Conservation (phyloP, 1,139 yeast genomes). For the Lodderomyces elongisporus region DNA sequence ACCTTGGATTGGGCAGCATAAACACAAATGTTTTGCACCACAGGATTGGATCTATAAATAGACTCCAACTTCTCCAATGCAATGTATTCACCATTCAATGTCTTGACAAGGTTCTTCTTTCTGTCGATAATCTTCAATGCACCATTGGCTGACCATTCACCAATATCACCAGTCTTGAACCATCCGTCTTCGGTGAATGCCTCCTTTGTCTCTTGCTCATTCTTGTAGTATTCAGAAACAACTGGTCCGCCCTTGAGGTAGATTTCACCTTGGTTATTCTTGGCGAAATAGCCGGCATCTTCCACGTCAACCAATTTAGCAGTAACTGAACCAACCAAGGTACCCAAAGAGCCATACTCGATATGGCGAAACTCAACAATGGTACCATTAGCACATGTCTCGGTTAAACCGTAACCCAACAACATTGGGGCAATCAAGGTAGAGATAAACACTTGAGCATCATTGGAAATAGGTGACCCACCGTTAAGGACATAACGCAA, state of each 20-base stretch:
- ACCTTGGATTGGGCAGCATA: slow-evolving; percentile 85
- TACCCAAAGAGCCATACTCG: slow-evolving; percentile 76
- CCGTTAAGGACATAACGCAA: slow-evolving; percentile 76
- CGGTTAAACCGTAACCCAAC: slow-evolving; percentile 95
- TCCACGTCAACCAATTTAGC: slow-evolving; percentile 87
- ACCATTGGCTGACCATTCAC: slow-evolving; percentile 84
- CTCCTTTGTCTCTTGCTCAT: slow-evolving; percentile 71
- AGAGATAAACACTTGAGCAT: slow-evolving; percentile 81
- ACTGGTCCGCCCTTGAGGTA: slow-evolving; percentile 73
- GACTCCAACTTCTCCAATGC: slow-evolving; percentile 93
- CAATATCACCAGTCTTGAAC: slow-evolving; percentile 97
- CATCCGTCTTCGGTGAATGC: slow-evolving; percentile 85
- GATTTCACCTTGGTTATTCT: slow-evolving; percentile 90
- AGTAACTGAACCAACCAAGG: slow-evolving; percentile 76
- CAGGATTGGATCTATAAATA: slow-evolving; percentile 74
- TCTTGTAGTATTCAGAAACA: slow-evolving; percentile 73
- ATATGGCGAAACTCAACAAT: slow-evolving; percentile 61
- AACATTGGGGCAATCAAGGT: slow-evolving; percentile 82
- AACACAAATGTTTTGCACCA: slow-evolving; percentile 79
- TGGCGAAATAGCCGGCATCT: slow-evolving; percentile 89
- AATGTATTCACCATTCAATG: slow-evolving; percentile 94
- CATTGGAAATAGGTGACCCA: slow-evolving; percentile 85
- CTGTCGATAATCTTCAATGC: slow-evolving; percentile 84
- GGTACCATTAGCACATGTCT: slow-evolving; percentile 86
- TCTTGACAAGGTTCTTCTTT: slow-evolving; percentile 93